A percentile compares a stretch with the other conserved stretches of the same genome.
Evolutionary conservation across 1,284 basidiomycete species (phyloP).

Genomic region (Earliella scabrosa): DNA sequence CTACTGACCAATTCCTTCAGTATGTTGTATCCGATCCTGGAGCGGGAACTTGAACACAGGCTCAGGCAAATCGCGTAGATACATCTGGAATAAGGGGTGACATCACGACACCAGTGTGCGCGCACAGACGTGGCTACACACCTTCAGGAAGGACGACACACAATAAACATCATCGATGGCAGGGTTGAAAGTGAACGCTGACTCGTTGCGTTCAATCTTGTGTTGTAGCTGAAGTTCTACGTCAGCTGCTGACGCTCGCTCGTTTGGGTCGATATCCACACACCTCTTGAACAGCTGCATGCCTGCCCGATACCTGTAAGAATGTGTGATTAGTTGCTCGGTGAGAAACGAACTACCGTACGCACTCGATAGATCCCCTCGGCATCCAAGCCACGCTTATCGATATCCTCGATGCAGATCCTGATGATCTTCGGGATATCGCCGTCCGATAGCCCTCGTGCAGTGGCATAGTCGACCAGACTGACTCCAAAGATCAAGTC

Average conservation of each 20-base stretch:
- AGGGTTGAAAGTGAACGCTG: slow-evolving; percentile 79
- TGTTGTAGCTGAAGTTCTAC: slow-evolving; percentile 86
- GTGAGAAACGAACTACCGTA: neutral
- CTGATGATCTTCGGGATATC: slow-evolving; percentile 85
- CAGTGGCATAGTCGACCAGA: slow-evolving; percentile 90
- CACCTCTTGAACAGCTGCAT: slow-evolving; percentile 84
- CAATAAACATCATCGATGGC: slow-evolving; percentile 85
- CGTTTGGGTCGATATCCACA: no score
- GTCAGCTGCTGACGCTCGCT: no score
- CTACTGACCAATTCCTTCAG: slow-evolving; percentile 69
- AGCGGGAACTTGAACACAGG: slow-evolving; percentile 89
- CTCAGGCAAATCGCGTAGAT: slow-evolving; percentile 91
- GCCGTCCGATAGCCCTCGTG: slow-evolving; percentile 73
- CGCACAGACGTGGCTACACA: no score
- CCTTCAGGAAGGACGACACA: slow-evolving; percentile 92
- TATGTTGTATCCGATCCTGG: slow-evolving; percentile 85
- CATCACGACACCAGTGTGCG: neutral
- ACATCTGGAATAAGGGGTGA: slow-evolving; percentile 52
- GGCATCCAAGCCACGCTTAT: slow-evolving; percentile 75
- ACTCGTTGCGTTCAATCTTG: slow-evolving; percentile 89
- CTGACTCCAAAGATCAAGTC: slow-evolving; percentile 93
- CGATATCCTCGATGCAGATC: slow-evolving; percentile 87
- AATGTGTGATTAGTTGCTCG: neutral
- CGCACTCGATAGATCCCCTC: slow-evolving; percentile 88
- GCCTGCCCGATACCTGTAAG: slow-evolving; percentile 77